Base-by-base conservation (phyloP, 495 filamentous ascomycete species). In the Delitschia confertaspora region DNA sequence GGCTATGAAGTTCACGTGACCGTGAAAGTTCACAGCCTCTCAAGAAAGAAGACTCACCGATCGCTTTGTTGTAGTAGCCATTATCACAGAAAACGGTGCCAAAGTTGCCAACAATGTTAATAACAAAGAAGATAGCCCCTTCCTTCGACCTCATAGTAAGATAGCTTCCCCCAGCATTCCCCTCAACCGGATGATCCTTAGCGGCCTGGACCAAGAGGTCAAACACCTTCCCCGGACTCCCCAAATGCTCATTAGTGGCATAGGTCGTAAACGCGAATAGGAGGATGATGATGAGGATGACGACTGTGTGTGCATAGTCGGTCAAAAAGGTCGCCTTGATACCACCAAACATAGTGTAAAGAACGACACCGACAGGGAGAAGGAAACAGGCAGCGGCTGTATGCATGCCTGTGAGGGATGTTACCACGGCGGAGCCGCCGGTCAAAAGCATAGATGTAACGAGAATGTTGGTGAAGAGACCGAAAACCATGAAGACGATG, bases 111-210 rank as follows among this genome's bases (percentile, higher is more conserved):
- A 88, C 78, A 41, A 93, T 74, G 63, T 96, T 95, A 66, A 96
- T 96, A 37, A 96, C 77, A 70, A 93, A 95, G 72, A 96, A 96
- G 45, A 96, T 84, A 14, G 79, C 88, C 18, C 88, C 88, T 54
- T 94, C 78, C 49, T 77, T 78, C 9, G 82, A 88, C 34, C 74
- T 69, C 88, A 96, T 95, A 4, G 89, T 95, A 6, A 96, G 63
- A 53, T 95, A 95, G 55, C 79, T 85, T 21, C 89, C 89, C 5
- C 76, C 71, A 3, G 81, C 77, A 62, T 96, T 96, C 8, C 89
- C 89, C 0, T 73, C 74, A 10, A 96, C 85, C 0, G 89, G 88
- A 53, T 93, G 80, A 3, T 49, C 56, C 11, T 72, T 66, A 4
- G 84, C 74, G 14, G 86, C 88, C 42, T 75, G 66, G 1, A 81